Evolutionary conservation across 1,284 basidiomycete genomes (phyloP), one percentile per base, ranked within the genome.

Genomic region (Kalmanozyma brasiliensis): DNA sequence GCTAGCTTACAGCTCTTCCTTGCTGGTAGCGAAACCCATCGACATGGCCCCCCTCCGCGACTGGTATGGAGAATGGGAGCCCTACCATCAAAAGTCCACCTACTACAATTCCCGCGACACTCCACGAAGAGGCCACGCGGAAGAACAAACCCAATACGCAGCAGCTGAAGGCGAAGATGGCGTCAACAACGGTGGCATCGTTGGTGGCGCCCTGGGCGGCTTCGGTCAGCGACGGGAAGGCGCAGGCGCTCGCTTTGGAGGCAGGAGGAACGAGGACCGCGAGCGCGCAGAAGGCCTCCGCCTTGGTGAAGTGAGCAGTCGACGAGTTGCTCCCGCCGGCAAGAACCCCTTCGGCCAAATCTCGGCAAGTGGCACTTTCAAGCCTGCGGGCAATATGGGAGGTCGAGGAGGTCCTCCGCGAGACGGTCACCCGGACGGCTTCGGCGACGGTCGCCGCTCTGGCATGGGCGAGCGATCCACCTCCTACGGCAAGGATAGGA

Each of bases 21-120:
- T 89, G n/a, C 83, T 93, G 30, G 89, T 93, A 26, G 85, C 86
- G 58, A 84, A 85, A 41, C 92, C 92, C 7, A 79, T 84, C 61
- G 86, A 86, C 68, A 92, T 93, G 91, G 91, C 91, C 46, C 83
- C 87, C 38, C 84, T 93, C 52, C 91, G 89, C 83, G 87, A 89
- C 42, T 93, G 92, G 92, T 93, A 92, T 83, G 92, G 92, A 52
- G 64, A 74, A 49, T 66, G 65, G 73, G 67, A 73, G 51, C 64
- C 68, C 32, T 32, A 85, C 84, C 61, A 85, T 83, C 69, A 87
- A 38, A 72, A 64, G 34, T 37, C 59, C 16, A 49, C 42, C 22
- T 57, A 66, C 38, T 52, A 92, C n/a, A n/a, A n/a, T n/a, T n/a
- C n/a, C 83, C 88, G 91, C 38, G 91, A 92, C 76, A 88, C 90